A percentile compares a stretch with the other conserved stretches of the same genome.
These are phyloP conservation scores for Pseudogymnoascus sp. DNA, from an alignment of 2,329 filamentous ascomycete species.

Conservation along the genomic window DNA sequence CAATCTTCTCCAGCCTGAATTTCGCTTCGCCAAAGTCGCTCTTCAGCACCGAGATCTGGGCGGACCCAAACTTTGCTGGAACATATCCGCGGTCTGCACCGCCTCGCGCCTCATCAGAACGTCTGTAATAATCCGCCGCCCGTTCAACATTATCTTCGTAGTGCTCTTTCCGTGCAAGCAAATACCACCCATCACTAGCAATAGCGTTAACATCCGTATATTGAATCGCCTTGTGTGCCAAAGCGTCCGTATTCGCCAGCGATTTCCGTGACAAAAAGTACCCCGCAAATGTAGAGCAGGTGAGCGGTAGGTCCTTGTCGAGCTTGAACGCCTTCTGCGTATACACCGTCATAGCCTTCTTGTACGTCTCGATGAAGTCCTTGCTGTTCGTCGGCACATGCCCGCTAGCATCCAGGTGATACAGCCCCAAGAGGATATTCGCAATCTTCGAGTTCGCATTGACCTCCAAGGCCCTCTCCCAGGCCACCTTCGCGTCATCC, in stretches of 20 bases:
- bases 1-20: constrained; percentile 86
- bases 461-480: constrained; percentile 80
- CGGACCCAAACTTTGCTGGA: constrained; percentile 88
- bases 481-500: constrained; percentile 81
- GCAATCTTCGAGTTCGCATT: constrained; percentile 78
- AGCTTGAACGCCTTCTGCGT: constrained; percentile 90
- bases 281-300: constrained; percentile 79
- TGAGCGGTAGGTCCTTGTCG: constrained; percentile 83
- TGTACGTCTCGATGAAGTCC: constrained; percentile 77
- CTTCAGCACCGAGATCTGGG: constrained; percentile 78
- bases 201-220: constrained; percentile 94
- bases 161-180: constrained; percentile 86
- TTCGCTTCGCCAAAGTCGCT: constrained; percentile 87
- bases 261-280: constrained; percentile 83
- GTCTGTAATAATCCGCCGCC: constrained; percentile 78
- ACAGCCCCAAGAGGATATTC: constrained; percentile 81
- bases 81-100: constrained; percentile 85
- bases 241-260: constrained; percentile 70
- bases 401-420: constrained; percentile 79
- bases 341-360: constrained; percentile 88
- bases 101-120: constrained; percentile 84
- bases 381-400: constrained; percentile 76
- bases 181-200: constrained; percentile 95
- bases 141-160: constrained; percentile 65
- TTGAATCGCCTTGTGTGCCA: constrained; percentile 89